phyloP scores from a whole-genome alignment of 345 rosid species.

The Linum tenue region DNA sequence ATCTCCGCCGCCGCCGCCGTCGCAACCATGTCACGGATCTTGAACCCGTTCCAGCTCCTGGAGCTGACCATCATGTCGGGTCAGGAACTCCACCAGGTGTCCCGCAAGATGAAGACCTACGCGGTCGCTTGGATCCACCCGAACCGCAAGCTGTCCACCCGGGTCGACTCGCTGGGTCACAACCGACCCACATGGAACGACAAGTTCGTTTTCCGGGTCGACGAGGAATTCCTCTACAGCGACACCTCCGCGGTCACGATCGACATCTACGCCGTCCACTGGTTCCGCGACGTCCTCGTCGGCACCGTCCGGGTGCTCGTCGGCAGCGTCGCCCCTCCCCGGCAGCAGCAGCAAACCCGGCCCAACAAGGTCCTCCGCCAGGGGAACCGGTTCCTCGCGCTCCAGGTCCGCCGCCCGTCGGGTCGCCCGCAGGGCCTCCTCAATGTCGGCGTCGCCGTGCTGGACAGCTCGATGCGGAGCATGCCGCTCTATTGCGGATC shows the following conservation, averaged over 20 bases:
- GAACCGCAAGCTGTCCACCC: slow-evolving; percentile 66
- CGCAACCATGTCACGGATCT: slow-evolving; percentile 3
- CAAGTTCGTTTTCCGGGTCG: slow-evolving; percentile 83
- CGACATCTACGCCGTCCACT: slow-evolving; percentile 63
- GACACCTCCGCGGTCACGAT: slow-evolving; percentile 82
- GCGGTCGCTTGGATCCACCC: slow-evolving; percentile 88
- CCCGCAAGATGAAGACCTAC: slow-evolving; percentile 71
- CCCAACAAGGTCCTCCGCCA: slow-evolving; percentile 25
- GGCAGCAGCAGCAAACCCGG: slow-evolving; percentile 17
- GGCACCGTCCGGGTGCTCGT: slow-evolving; percentile 70
- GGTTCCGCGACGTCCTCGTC: slow-evolving; percentile 75
- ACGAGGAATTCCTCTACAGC: slow-evolving; percentile 55
- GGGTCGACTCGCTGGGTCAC: slow-evolving; percentile 53
- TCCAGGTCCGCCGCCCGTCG: slow-evolving; percentile 74
- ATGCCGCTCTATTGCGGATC: slow-evolving; percentile 66
- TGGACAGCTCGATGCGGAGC: slow-evolving; percentile 81
- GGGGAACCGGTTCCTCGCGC: slow-evolving; percentile 73
- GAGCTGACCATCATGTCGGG: slow-evolving; percentile 81
- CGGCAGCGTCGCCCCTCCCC: slow-evolving; percentile 53
- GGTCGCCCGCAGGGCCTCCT: slow-evolving; percentile 86
- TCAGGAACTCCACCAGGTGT: slow-evolving; percentile 51
- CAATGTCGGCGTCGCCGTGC: slow-evolving; percentile 70
- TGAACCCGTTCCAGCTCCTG: slow-evolving; percentile 55
- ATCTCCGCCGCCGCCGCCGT: not conserved
- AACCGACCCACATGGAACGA: slow-evolving; percentile 88